A percentile compares a stretch with the other conserved stretches of the same genome.
phyloP scores from a whole-genome alignment of 139 green algal species.

The Micractinium sp. region DNA sequence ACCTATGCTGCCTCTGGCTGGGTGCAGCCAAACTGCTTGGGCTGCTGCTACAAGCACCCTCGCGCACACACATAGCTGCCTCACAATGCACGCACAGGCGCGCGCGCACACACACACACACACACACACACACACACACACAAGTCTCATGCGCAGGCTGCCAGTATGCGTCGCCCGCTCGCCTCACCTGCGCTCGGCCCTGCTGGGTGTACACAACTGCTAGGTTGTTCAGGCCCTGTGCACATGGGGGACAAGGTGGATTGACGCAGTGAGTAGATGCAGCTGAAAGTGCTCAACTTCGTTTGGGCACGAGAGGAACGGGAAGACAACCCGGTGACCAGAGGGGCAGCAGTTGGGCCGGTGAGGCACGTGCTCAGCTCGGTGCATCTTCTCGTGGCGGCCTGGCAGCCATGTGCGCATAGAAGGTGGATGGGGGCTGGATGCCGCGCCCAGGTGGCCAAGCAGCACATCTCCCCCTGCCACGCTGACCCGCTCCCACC shows the following conservation, averaged over 20 bases:
- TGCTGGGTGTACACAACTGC: slow-evolving; percentile 91
- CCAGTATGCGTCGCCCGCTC: neutral
- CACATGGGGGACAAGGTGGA: neutral
- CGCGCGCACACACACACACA: too few relatives aligned
- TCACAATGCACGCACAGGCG: too few relatives aligned
- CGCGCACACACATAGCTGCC: too few relatives aligned
- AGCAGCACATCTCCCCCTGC: neutral
- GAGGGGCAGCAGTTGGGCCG: slow-evolving; percentile 18
- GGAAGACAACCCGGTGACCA: slow-evolving; percentile 22
- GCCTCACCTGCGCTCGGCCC: slow-evolving; percentile 57
- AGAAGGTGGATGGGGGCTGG: neutral
- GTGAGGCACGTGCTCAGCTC: neutral
- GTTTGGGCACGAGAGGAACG: neutral
- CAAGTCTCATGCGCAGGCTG: too few relatives aligned
- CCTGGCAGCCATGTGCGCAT: neutral
- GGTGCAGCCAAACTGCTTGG: too few relatives aligned
- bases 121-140: too few relatives aligned
- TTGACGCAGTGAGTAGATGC: too few relatives aligned
- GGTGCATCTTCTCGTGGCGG: too few relatives aligned
- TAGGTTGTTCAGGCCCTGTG: slow-evolving; percentile 93
- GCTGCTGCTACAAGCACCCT: too few relatives aligned
- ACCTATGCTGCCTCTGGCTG: too few relatives aligned
- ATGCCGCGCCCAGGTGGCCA: neutral
- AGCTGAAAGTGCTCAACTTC: too few relatives aligned
- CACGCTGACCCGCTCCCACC: too few relatives aligned